phyloP scores from a whole-genome alignment of 768 basidiomycete species.

The Thelephora aurantiotincta region DNA sequence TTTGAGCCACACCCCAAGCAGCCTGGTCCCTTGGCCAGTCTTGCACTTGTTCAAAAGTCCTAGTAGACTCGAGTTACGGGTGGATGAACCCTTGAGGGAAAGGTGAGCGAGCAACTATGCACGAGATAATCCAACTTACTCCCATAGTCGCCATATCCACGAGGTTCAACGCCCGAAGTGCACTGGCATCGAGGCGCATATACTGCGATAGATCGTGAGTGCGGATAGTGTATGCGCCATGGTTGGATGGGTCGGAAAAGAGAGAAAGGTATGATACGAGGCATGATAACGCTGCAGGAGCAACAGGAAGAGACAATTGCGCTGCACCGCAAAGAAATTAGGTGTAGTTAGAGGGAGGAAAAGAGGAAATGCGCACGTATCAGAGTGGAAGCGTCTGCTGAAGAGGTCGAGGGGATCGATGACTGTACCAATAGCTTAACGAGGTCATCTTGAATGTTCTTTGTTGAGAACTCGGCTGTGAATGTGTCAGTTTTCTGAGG shows the following conservation, averaged over 20 bases:
- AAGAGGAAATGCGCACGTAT: neutral
- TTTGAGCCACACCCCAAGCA: constrained; percentile 87
- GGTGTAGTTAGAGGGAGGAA: too few species aligned
- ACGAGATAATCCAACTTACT: constrained; percentile 17
- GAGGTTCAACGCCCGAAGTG: constrained; percentile 78
- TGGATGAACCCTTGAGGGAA: constrained; percentile 33
- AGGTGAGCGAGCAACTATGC: neutral
- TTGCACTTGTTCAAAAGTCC: constrained; percentile 92
- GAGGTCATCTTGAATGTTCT: constrained; percentile 71
- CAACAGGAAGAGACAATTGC: too few species aligned
- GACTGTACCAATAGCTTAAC: constrained; percentile 46
- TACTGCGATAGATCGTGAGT: constrained; percentile 89
- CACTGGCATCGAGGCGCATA: constrained; percentile 94
- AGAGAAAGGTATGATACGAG: constrained; percentile 65
- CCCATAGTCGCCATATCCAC: constrained; percentile 51
- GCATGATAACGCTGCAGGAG: too few species aligned
- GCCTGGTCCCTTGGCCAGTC: constrained; percentile 82
- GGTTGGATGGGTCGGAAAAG: constrained; percentile 61
- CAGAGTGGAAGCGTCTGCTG: constrained; percentile 7
- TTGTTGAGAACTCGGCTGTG: constrained; percentile 75
- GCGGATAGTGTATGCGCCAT: constrained; percentile 64
- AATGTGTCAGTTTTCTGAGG: neutral
- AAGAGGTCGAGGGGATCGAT: constrained; percentile 21
- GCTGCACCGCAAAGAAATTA: too few species aligned
- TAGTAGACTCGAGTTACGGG: constrained; percentile 76